phyloP scores from a whole-genome alignment of 208 protist genomes.

The Acanthamoeba sp. region DNA sequence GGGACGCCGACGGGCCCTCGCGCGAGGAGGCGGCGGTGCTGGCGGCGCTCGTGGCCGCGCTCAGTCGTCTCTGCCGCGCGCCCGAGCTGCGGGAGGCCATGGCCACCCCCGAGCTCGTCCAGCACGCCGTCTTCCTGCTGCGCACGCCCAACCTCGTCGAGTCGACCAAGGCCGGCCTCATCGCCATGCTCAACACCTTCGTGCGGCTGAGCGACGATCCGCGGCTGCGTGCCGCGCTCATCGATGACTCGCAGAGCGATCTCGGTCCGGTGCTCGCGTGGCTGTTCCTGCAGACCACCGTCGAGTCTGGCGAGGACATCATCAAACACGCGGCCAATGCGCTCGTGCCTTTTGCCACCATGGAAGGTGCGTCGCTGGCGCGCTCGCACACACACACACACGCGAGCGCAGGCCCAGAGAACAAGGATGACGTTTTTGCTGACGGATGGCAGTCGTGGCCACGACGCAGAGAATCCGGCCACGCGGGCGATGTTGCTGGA shows the following conservation, averaged over 20 bases:
- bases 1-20: background rate
- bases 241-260: background rate
- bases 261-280: background rate
- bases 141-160: slow-evolving; percentile 15
- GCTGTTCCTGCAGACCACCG: slow-evolving; percentile 11
- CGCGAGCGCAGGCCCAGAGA: too few species aligned
- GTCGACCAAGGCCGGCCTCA: background rate
- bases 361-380: background rate
- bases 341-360: background rate
- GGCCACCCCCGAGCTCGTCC: background rate
- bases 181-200: slow-evolving; percentile 1
- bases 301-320: background rate
- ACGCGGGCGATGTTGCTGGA: background rate
- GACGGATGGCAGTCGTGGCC: too few species aligned
- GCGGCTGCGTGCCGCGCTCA: background rate
- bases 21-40: slow-evolving; percentile 17
- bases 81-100: slow-evolving; percentile 41
- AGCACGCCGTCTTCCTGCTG: slow-evolving; percentile 3
- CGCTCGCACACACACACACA: background rate
- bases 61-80: background rate
- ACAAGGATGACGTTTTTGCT: too few species aligned
- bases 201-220: background rate
- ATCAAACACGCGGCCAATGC: slow-evolving; percentile 37
- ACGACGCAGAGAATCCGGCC: background rate
- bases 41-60: background rate